phyloP scores from a whole-genome alignment of 2,329 filamentous ascomycete species.

The Fusarium keratoplasticum region DNA sequence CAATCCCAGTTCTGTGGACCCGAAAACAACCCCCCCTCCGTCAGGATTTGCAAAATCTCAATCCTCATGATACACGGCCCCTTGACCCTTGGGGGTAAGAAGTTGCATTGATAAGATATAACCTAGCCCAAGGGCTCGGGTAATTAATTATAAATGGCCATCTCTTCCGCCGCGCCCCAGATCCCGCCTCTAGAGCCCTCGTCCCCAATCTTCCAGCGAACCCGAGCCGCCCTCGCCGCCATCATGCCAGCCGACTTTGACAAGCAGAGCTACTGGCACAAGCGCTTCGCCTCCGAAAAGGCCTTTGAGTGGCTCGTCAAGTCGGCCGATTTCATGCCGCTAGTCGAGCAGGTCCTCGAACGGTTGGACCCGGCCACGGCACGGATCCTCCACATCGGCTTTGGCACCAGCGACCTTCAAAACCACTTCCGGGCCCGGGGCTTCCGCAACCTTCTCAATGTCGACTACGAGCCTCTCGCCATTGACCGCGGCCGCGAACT shows the following conservation, averaged over 20 bases:
- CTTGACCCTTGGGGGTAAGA: background rate
- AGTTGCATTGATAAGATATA: slow-evolving; percentile 12
- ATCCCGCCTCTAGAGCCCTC: slow-evolving; percentile 34
- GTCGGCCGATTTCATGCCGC: slow-evolving; percentile 54
- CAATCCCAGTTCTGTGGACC: slow-evolving; percentile 34
- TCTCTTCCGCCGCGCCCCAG: slow-evolving; percentile 31
- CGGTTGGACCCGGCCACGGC: slow-evolving; percentile 40
- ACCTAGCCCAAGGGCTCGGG: background rate
- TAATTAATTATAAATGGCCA: slow-evolving; percentile 6
- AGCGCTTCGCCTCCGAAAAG: slow-evolving; percentile 58
- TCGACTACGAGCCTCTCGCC: slow-evolving; percentile 63
- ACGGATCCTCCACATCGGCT: slow-evolving; percentile 60
- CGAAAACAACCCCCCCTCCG: slow-evolving; percentile 1
- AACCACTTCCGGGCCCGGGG: slow-evolving; percentile 58
- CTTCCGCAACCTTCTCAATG: slow-evolving; percentile 58
- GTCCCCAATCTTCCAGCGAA: slow-evolving; percentile 24
- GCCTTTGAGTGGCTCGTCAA: slow-evolving; percentile 62
- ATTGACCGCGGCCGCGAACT: slow-evolving; percentile 55
- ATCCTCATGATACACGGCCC: slow-evolving; percentile 30
- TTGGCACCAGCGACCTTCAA: slow-evolving; percentile 63
- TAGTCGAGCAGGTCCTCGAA: slow-evolving; percentile 54
- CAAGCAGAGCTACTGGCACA: slow-evolving; percentile 62
- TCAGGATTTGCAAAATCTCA: slow-evolving; percentile 27
- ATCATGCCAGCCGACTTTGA: slow-evolving; percentile 56
- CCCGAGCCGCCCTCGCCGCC: slow-evolving; percentile 16